phyloP scores from a whole-genome alignment of 2,329 filamentous ascomycete species.

The Coleophoma cylindrospora region DNA sequence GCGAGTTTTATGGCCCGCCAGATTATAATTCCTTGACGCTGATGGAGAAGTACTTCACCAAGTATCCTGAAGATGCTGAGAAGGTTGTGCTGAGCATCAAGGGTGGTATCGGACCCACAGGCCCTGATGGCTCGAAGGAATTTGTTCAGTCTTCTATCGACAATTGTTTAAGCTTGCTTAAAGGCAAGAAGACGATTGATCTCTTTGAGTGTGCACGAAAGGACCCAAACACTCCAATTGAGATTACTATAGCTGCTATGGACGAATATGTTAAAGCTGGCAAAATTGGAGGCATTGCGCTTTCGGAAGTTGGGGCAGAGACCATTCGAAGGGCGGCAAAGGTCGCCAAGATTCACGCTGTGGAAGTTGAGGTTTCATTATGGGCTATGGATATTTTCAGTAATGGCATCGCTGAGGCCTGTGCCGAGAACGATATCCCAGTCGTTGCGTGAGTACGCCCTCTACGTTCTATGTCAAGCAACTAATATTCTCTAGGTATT shows the following conservation, averaged over 20 bases:
- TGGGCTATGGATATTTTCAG: conserved; percentile 30
- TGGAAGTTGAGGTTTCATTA: conserved; percentile 40
- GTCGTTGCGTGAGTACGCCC: conserved; percentile 47
- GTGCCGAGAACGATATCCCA: conserved; percentile 60
- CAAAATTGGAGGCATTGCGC: conserved; percentile 36
- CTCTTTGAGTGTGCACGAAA: conserved; percentile 48
- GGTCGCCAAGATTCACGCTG: conserved; percentile 35
- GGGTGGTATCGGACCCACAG: conserved; percentile 38
- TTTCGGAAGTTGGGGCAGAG: conserved; percentile 36
- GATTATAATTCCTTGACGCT: conserved; percentile 54
- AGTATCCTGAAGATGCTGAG: conserved; percentile 55
- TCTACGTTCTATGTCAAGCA: conserved; percentile 6
- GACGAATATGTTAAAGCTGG: conserved; percentile 34
- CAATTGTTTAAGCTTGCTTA: conserved; percentile 44
- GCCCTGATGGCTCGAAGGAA: conserved; percentile 46
- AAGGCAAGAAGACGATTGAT: conserved; percentile 45
- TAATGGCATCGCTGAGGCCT: conserved; percentile 39
- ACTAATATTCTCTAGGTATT: conserved; percentile 41
- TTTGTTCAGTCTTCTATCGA: conserved; percentile 53
- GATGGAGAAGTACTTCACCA: conserved; percentile 53
- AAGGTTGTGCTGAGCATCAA: conserved; percentile 60
- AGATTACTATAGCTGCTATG: conserved; percentile 27
- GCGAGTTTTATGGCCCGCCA: conserved; percentile 57
- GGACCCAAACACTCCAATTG: conserved; percentile 37
- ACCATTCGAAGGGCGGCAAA: conserved; percentile 35